Percentiles rank a stretch among this genome's conserved stretches.
Evolutionary conservation across 352 stramenopile genomes (phyloP).

Genomic region (Phytopythium kandeliae): DNA sequence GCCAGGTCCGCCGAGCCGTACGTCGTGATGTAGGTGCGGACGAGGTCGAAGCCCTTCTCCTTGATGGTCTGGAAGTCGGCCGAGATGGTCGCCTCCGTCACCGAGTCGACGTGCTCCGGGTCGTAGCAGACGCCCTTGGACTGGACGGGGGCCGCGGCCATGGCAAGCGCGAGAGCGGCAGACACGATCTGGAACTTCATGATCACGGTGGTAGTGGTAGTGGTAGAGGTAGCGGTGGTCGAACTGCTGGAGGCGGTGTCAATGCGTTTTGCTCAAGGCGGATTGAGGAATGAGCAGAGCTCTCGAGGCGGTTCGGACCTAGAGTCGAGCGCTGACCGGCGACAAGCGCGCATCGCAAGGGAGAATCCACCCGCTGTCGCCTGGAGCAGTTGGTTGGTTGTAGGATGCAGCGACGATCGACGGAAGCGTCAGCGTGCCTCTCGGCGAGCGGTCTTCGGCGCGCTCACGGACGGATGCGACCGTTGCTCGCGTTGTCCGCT

Average conservation of each 20-base stretch:
- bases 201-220: neutral
- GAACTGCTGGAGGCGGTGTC: neutral
- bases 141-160: neutral
- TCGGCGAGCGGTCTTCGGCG: no score
- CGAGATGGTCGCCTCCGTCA: constrained; percentile 32
- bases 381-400: no score
- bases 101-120: constrained; percentile 22
- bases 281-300: constrained; percentile 22
- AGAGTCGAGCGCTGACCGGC: no score
- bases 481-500: no score
- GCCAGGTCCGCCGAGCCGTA: constrained; percentile 31
- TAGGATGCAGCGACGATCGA: no score
- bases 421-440: no score
- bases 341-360: no score
- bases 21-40: constrained; percentile 50
- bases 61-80: constrained; percentile 42
- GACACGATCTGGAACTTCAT: constrained; percentile 28
- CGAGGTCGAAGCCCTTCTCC: constrained; percentile 27
- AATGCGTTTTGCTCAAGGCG: constrained; percentile 13
- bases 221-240: neutral
- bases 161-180: constrained; percentile 8
- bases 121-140: constrained; percentile 45
- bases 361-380: no score
- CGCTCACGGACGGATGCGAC: no score
- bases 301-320: no score